Conservation (phyloP, 192 early-diverging fungal genomes). For the Ramicandelaber brevisporus region DNA sequence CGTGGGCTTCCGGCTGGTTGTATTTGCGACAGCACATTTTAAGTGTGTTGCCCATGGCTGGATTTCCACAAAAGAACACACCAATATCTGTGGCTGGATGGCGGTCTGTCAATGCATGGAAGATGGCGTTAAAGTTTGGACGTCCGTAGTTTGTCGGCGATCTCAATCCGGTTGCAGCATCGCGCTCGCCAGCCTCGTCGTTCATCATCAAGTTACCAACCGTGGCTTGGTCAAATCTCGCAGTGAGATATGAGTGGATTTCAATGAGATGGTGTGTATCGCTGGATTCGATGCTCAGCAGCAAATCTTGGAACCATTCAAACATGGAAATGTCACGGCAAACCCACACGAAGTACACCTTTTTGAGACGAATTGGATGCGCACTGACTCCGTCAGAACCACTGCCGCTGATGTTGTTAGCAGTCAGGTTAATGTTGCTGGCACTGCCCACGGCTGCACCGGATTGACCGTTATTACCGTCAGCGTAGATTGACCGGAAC, state of each 20-base stretch:
- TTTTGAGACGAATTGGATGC: constrained; percentile 38
- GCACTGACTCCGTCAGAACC: not conserved
- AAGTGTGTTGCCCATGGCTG: constrained; percentile 30
- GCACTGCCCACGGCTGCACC: not conserved
- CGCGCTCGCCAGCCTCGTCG: constrained; percentile 26
- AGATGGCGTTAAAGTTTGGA: constrained; percentile 51
- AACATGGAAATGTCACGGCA: constrained; percentile 62
- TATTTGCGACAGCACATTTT: constrained; percentile 34
- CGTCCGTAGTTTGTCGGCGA: constrained; percentile 56
- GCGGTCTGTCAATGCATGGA: constrained; percentile 25
- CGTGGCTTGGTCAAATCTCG: constrained; percentile 32
- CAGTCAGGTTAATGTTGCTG: constrained; percentile 8
- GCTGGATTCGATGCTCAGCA: constrained; percentile 56
- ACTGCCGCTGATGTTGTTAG: constrained; percentile 8
- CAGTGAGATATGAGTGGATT: constrained; percentile 58
- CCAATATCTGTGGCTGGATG: constrained; percentile 58
- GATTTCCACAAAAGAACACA: constrained; percentile 72
- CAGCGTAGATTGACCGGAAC: constrained; percentile 33
- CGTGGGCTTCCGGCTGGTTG: constrained; percentile 26
- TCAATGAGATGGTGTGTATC: constrained; percentile 45
- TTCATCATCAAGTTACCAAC: constrained; percentile 37
- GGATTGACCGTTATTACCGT: constrained; percentile 7
- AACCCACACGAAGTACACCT: constrained; percentile 74
- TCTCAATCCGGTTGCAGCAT: constrained; percentile 47
- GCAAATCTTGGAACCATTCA: constrained; percentile 71